A percentile compares a stretch with the other conserved stretches of the same genome.
Evolutionary conservation across 352 stramenopile species (phyloP).

Genomic region (Phytophthora niederhauseri): DNA sequence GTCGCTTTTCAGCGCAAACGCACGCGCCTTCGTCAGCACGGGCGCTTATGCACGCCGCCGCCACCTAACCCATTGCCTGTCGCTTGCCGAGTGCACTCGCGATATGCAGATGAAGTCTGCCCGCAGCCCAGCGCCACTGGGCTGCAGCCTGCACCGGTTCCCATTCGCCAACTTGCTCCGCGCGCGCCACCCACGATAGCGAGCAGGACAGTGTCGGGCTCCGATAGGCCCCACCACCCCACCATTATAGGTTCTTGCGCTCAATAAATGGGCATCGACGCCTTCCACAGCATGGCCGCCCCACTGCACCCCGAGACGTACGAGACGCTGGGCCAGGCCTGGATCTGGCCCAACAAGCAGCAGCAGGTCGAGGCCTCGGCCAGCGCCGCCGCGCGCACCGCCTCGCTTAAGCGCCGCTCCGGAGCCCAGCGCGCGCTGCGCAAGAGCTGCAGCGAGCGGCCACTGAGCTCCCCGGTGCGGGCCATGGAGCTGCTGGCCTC

Average conservation of each 20-base stretch:
- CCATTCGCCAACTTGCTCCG: constrained; percentile 35
- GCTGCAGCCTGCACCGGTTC: background rate
- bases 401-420: constrained; percentile 40
- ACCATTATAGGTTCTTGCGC: background rate
- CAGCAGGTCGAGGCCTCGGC: constrained; percentile 34
- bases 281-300: constrained; percentile 23
- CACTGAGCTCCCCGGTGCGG: constrained; percentile 25
- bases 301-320: constrained; percentile 38
- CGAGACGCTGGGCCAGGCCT: constrained; percentile 44
- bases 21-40: constrained; percentile 27
- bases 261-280: constrained; percentile 28
- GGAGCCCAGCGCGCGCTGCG: constrained; percentile 34
- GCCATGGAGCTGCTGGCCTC: constrained; percentile 19
- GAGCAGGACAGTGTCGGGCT: background rate
- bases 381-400: constrained; percentile 20
- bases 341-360: constrained; percentile 43
- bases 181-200: constrained; percentile 13
- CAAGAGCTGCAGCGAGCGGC: constrained; percentile 48
- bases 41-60: constrained; percentile 13
- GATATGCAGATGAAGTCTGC: constrained; percentile 4
- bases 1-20: constrained; percentile 23
- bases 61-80: constrained; percentile 31
- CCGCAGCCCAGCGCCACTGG: constrained; percentile 2
- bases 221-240: background rate
- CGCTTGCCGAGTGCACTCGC: constrained; percentile 17